A percentile compares a stretch with the other conserved stretches of the same genome.
phyloP scores from a whole-genome alignment of 2,329 filamentous ascomycete genomes.

The Aureobasidium sp. region DNA sequence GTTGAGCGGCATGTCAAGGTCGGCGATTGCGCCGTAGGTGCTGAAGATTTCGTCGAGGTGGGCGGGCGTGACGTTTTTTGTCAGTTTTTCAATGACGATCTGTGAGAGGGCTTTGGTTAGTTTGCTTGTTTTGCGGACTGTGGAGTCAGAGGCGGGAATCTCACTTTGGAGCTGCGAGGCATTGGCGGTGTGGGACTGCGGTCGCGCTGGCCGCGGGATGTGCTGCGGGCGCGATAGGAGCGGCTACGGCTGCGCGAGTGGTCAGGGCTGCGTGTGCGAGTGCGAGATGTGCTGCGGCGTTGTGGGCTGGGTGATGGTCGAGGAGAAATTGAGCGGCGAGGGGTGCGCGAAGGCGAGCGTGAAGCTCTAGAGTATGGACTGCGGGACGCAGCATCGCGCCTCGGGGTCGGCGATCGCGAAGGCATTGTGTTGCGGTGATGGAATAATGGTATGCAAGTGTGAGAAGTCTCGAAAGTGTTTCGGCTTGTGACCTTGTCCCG shows the following conservation, averaged over 20 bases:
- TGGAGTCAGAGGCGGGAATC: not conserved
- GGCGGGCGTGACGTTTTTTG: conserved; percentile 84
- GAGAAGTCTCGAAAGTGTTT: not conserved
- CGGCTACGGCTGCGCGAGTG: conserved; percentile 6
- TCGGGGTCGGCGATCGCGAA: conserved; percentile 7
- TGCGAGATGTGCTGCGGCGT: conserved; percentile 9
- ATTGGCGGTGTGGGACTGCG: conserved; percentile 13
- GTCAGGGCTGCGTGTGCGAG: conserved; percentile 6
- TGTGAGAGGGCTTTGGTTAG: conserved; percentile 32
- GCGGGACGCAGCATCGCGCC: not conserved
- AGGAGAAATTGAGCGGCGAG: conserved; percentile 12
- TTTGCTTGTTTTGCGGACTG: not conserved
- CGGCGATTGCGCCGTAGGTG: conserved; percentile 75
- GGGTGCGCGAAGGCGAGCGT: not conserved
- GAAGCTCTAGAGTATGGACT: conserved; percentile 2
- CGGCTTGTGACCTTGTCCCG: not conserved
- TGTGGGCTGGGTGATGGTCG: conserved; percentile 6
- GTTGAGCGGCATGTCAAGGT: conserved; percentile 86
- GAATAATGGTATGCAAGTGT: not conserved
- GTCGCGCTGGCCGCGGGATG: not conserved
- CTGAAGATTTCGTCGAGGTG: conserved; percentile 92
- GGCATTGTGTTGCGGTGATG: not conserved
- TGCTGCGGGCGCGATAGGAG: conserved; percentile 3
- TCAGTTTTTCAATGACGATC: conserved; percentile 94
- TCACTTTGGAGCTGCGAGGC: conserved; percentile 14